Evolutionary conservation across 768 basidiomycete genomes (phyloP).

Genomic region (Russula brevipes): DNA sequence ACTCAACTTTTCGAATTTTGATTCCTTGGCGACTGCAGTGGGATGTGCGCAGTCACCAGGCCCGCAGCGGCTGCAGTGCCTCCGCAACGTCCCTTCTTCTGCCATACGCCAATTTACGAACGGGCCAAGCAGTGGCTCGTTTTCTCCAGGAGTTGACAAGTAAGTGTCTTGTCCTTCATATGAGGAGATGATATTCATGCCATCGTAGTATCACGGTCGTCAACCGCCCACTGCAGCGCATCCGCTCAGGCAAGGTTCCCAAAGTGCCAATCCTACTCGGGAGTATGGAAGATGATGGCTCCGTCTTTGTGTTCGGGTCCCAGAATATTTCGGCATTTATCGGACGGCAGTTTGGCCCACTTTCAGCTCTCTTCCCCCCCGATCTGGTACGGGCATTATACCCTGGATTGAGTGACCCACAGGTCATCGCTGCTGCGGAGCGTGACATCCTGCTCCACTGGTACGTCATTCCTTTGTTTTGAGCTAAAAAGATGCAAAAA

Average conservation of each 20-base stretch:
- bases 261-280: constrained; percentile 12
- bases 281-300: constrained; percentile 13
- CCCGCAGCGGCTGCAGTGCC: constrained; percentile 26
- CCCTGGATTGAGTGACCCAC: constrained; percentile 2
- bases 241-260: not conserved
- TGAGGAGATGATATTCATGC: not conserved
- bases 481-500: too few relatives aligned
- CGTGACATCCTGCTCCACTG: constrained; percentile 6
- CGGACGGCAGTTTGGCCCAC: not conserved
- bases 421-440: constrained; percentile 1
- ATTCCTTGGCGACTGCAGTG: constrained; percentile 7
- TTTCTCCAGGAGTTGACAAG: constrained; percentile 10
- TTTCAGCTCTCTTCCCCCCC: not conserved
- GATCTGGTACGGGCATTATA: not conserved
- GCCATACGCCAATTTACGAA: constrained; percentile 23
- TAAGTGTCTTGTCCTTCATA: not conserved
- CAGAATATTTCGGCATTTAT: not conserved
- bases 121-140: not conserved
- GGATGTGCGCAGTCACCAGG: constrained; percentile 27
- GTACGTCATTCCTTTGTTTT: not conserved
- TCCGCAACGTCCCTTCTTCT: constrained; percentile 26
- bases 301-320: not conserved
- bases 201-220: constrained; percentile 1
- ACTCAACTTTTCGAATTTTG: constrained; percentile 5
- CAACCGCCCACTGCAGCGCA: constrained; percentile 11